Percentiles rank a stretch among this genome's conserved stretches.
Evolutionary conservation across 345 rosid genomes (phyloP).

Genomic region (Gossypium anomalum): DNA sequence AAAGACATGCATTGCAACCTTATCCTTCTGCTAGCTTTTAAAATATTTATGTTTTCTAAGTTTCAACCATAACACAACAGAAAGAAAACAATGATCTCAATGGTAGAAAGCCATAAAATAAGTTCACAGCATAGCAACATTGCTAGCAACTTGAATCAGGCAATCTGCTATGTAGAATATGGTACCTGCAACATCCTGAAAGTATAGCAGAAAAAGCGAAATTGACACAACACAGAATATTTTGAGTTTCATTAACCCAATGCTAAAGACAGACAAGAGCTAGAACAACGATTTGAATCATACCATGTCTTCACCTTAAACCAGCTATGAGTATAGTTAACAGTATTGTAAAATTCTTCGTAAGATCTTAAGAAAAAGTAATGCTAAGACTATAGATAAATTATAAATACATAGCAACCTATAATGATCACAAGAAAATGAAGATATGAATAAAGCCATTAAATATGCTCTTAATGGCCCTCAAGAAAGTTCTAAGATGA

Average conservation of each 20-base stretch:
- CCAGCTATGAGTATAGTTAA: not conserved
- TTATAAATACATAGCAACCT: not conserved
- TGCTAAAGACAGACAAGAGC: not conserved
- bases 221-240: not conserved
- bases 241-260: not conserved
- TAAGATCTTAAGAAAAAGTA: not conserved
- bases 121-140: not conserved
- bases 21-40: not conserved
- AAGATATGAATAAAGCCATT: not conserved
- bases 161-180: not conserved
- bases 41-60: not conserved
- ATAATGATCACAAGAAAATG: not conserved
- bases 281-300: not conserved
- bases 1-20: not conserved
- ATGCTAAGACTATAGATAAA: not conserved
- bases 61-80: conserved; percentile 3
- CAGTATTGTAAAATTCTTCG: not conserved
- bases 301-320: not conserved
- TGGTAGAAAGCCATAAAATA: not conserved
- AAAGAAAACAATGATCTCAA: conserved; percentile 5
- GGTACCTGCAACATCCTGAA: not conserved
- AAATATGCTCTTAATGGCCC: not conserved
- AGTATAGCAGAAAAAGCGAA: not conserved
- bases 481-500: not conserved
- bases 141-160: not conserved